Percentiles rank a stretch among this genome's conserved stretches.
These are phyloP conservation scores for Nannochloropsis gaditana DNA, from an alignment of 108 stramenopile species.

Conservation along the genomic window DNA sequence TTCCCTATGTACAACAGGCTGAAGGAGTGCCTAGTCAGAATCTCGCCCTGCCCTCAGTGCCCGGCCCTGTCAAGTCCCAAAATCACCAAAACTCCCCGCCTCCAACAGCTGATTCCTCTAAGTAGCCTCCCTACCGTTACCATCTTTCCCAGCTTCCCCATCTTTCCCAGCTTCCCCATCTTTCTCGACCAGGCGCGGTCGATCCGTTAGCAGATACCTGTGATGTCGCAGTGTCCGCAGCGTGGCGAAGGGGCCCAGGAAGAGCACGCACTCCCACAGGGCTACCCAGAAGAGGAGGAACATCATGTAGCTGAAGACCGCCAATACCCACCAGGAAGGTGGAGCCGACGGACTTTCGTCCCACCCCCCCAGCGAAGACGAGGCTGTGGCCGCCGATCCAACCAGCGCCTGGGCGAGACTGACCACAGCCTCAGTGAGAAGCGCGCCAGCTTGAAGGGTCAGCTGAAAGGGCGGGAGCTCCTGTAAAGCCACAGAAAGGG, in stretches of 20 bases:
- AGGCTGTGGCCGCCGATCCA: neutral
- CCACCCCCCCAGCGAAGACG: neutral
- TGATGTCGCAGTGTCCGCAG: neutral
- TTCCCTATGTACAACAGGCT: too few relatives aligned
- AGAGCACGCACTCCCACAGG: neutral
- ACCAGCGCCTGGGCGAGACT: neutral
- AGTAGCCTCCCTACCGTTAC: too few relatives aligned
- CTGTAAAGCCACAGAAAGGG: constrained; percentile 14
- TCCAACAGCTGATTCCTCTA: too few relatives aligned
- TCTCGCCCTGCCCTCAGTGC: too few relatives aligned
- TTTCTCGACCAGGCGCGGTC: neutral
- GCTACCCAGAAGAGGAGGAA: neutral
- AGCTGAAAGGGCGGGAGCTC: neutral
- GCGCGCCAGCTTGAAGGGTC: neutral
- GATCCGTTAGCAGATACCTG: neutral
- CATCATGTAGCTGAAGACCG: neutral
- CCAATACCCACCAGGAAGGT: neutral
- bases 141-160: neutral
- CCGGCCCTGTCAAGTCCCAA: too few relatives aligned
- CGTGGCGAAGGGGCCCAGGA: constrained; percentile 4
- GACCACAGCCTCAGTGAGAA: neutral
- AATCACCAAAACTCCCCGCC: too few relatives aligned
- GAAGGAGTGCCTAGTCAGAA: too few relatives aligned
- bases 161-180: neutral
- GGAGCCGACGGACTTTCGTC: too few relatives aligned